Percentiles rank a stretch among this genome's conserved stretches.
Evolutionary conservation across 148 eudicot species (phyloP).

Genomic region (Amaranthus palmeri): DNA sequence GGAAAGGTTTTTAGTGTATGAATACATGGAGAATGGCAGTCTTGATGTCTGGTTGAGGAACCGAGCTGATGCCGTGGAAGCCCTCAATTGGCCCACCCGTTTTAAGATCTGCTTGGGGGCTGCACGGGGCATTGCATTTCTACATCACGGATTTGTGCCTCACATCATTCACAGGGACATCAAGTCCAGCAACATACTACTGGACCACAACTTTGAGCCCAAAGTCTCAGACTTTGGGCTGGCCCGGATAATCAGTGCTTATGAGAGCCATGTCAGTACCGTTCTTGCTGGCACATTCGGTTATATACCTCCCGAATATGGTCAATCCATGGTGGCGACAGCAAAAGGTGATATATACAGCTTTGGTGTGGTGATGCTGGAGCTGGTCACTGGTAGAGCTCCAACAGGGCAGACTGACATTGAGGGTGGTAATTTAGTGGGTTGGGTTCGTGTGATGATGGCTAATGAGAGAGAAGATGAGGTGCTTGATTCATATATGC

Average conservation of each 20-base stretch:
- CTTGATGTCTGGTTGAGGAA: constrained; percentile 86
- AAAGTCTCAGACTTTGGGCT: constrained; percentile 89
- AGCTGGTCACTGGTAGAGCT: constrained; percentile 73
- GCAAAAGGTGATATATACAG: constrained; percentile 83
- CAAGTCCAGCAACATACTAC: constrained; percentile 82
- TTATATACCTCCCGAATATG: constrained; percentile 93
- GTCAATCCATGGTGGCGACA: constrained; percentile 80
- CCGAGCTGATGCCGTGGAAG: constrained; percentile 64
- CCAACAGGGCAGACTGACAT: constrained; percentile 80
- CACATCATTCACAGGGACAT: constrained; percentile 91
- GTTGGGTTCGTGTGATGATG: constrained; percentile 80
- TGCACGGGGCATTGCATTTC: constrained; percentile 86
- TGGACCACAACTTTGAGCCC: constrained; percentile 68
- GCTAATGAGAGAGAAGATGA: constrained; percentile 51
- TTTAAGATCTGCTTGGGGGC: constrained; percentile 80
- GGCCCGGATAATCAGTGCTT: constrained; percentile 86
- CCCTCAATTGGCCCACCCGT: constrained; percentile 89
- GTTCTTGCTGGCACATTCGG: constrained; percentile 84
- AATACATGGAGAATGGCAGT: constrained; percentile 95
- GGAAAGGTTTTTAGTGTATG: constrained; percentile 80
- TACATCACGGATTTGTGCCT: constrained; percentile 91
- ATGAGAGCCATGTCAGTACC: constrained; percentile 91
- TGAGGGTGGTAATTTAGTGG: constrained; percentile 94
- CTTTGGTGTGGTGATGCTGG: constrained; percentile 92
- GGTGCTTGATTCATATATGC: constrained; percentile 49